phyloP scores from a whole-genome alignment of 495 filamentous ascomycete species.

The Cercophora scortea region DNA sequence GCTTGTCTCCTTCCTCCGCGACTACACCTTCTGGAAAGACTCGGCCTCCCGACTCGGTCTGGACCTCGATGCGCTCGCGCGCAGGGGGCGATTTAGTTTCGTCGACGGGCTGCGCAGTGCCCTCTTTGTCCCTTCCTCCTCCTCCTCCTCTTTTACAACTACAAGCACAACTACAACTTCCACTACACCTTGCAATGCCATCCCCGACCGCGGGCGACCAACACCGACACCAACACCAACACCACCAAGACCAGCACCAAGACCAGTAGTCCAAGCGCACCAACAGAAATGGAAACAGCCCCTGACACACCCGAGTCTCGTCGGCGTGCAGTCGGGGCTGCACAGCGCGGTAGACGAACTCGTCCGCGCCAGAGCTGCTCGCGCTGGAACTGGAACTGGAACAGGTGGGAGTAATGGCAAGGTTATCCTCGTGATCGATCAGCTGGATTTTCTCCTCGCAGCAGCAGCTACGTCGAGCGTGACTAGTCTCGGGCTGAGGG shows the following conservation, averaged over 20 bases:
- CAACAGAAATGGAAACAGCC: neutral
- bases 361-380: neutral
- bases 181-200: neutral
- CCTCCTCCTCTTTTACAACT: neutral
- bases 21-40: constrained; percentile 67
- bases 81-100: constrained; percentile 55
- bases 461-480: constrained; percentile 13
- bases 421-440: constrained; percentile 46
- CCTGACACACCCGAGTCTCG: constrained; percentile 3
- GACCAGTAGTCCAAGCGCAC: neutral
- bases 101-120: constrained; percentile 54
- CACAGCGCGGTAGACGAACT: constrained; percentile 20
- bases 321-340: constrained; percentile 19
- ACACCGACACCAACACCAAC: neutral
- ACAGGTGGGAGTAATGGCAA: constrained; percentile 6
- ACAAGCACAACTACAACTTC: neutral
- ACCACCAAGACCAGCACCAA: neutral
- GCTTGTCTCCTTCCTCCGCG: constrained; percentile 72
- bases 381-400: neutral
- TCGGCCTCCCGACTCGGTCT: constrained; percentile 57
- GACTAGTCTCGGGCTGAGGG: constrained; percentile 20
- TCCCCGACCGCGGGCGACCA: neutral
- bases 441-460: constrained; percentile 48
- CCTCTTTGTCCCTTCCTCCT: constrained; percentile 9
- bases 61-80: constrained; percentile 55